These are phyloP conservation scores for Ephemerocybe angulata DNA, from an alignment of 768 basidiomycete species.

Conservation along the genomic window DNA sequence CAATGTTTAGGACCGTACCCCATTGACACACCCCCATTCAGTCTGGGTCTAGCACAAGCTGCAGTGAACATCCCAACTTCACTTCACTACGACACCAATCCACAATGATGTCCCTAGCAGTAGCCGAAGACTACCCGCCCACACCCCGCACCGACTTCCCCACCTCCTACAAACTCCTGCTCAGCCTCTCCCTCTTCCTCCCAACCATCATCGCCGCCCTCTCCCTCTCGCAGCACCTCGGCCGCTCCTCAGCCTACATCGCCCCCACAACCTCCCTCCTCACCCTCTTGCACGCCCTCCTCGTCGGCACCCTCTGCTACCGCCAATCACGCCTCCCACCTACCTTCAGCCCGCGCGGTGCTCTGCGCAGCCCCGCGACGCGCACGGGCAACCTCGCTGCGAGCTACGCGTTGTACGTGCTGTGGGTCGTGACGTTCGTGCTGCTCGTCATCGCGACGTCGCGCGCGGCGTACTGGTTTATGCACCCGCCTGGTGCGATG, in stretches of 20 bases:
- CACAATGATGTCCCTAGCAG: constrained; percentile 6
- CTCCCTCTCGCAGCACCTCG: constrained; percentile 5
- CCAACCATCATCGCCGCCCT: constrained; percentile 2
- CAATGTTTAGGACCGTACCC: no score
- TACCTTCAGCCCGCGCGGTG: neutral
- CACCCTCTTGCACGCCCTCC: constrained; percentile 3
- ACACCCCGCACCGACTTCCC: neutral
- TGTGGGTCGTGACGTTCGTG: constrained; percentile 6
- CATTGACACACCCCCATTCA: no score
- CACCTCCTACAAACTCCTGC: neutral
- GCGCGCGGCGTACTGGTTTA: neutral
- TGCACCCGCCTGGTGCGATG: no score
- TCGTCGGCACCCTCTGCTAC: constrained; percentile 1
- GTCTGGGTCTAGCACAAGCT: no score
- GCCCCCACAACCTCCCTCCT: constrained; percentile 2
- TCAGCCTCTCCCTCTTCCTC: constrained; percentile 6
- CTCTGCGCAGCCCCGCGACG: constrained; percentile 1
- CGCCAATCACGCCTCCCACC: neutral
- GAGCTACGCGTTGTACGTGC: neutral
- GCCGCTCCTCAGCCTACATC: neutral
- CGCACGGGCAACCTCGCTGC: neutral
- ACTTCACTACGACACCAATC: no score
- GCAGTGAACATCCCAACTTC: no score
- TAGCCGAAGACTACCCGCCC: constrained; percentile 7
- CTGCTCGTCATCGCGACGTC: constrained; percentile 3